phyloP scores from a whole-genome alignment of 306 rosid genomes.

The Quercus berberidifolia region DNA sequence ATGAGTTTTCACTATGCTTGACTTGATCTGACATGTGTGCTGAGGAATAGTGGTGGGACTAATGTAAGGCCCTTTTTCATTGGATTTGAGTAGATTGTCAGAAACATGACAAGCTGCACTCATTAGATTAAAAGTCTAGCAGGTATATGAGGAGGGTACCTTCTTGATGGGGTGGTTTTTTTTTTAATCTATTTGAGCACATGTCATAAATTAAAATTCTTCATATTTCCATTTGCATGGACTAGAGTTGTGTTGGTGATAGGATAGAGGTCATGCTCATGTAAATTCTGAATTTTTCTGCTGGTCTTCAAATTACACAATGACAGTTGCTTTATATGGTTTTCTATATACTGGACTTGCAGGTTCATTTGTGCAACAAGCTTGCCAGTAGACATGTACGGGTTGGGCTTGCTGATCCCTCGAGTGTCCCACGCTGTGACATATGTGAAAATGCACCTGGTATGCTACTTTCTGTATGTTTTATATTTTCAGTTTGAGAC shows the following conservation, averaged over 20 bases:
- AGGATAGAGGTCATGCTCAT: conserved; percentile 11
- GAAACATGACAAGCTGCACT: not conserved
- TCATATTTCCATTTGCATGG: not conserved
- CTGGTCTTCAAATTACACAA: not conserved
- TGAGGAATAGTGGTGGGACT: not conserved
- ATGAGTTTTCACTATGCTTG: not conserved
- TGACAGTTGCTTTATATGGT: not conserved
- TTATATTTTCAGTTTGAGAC: not conserved
- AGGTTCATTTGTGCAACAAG: conserved; percentile 77
- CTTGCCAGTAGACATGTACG: conserved; percentile 74
- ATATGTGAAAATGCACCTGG: conserved; percentile 80
- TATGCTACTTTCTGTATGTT: conserved; percentile 13
- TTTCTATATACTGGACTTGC: conserved; percentile 26
- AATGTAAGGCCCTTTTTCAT: not conserved
- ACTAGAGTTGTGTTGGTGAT: not conserved
- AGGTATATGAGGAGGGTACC: not conserved
- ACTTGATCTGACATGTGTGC: not conserved
- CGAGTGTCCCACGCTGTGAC: conserved; percentile 63
- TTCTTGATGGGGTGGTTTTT: not conserved
- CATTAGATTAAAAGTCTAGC: not conserved
- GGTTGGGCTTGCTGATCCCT: conserved; percentile 65
- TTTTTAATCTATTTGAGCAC: not conserved
- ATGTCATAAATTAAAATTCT: not conserved
- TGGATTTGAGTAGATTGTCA: not conserved
- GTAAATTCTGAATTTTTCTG: not conserved